Evolutionary conservation across 2,329 filamentous ascomycete species (phyloP).

Genomic region (Beauveria brongniartii): DNA sequence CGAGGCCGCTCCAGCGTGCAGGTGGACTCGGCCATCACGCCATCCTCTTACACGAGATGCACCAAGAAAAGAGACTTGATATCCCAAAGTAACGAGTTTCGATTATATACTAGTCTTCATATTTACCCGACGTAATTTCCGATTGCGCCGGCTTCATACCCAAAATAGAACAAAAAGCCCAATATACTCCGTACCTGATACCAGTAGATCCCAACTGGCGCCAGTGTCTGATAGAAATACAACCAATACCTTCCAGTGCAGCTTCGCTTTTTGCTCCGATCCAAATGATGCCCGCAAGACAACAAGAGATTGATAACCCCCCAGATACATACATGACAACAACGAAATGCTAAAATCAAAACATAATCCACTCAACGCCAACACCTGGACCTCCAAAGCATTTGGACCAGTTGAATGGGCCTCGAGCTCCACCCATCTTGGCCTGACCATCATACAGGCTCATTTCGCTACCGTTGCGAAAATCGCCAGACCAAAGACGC

Average conservation of each 20-base stretch:
- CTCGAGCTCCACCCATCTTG: constrained; percentile 32
- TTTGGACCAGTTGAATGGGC: constrained; percentile 50
- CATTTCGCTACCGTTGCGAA: constrained; percentile 27
- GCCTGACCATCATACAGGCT: constrained; percentile 20
- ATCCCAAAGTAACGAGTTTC: background rate
- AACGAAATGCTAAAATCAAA: constrained; percentile 31
- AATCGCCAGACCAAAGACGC: constrained; percentile 64
- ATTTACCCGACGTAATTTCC: background rate
- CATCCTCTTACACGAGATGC: background rate
- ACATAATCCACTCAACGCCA: constrained; percentile 61
- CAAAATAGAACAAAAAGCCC: background rate
- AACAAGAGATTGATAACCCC: background rate
- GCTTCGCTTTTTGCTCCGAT: background rate
- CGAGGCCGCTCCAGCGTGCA: background rate
- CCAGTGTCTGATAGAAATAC: constrained; percentile 1
- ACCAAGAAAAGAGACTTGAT: background rate
- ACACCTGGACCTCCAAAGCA: constrained; percentile 48
- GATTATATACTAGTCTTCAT: background rate
- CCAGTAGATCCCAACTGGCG: background rate
- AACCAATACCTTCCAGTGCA: background rate
- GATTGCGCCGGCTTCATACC: background rate
- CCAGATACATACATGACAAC: constrained; percentile 14
- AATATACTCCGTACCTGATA: background rate
- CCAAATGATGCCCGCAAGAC: background rate
- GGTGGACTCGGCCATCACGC: background rate